These are phyloP conservation scores for Colletotrichum sp. DNA, from an alignment of 2,329 filamentous ascomycete species.

Conservation along the genomic window DNA sequence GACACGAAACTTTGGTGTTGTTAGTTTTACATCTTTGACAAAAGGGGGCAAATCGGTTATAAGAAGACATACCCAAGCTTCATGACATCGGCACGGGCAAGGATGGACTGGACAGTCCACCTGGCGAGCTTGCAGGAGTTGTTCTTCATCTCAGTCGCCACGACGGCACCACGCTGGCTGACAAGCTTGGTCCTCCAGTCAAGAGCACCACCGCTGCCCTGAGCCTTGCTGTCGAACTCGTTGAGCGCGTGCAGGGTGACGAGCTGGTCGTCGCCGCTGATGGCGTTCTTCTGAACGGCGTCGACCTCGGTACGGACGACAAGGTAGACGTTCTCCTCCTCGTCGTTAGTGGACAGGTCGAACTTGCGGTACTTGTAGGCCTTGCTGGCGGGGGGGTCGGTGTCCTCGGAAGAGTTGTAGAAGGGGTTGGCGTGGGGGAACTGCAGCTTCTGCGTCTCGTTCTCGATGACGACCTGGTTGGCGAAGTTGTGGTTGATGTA, in stretches of 20 bases:
- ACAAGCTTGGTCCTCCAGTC: conserved; percentile 97
- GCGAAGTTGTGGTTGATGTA: conserved; percentile 99
- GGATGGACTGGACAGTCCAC: conserved; percentile 96
- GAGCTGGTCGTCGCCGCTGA: conserved; percentile 89
- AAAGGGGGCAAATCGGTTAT: neutral
- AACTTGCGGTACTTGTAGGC: conserved; percentile 98
- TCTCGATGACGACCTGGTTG: conserved; percentile 91
- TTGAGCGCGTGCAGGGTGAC: conserved; percentile 95
- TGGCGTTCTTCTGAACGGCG: conserved; percentile 93
- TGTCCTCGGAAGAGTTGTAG: conserved; percentile 93
- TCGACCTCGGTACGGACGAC: conserved; percentile 95
- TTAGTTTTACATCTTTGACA: conserved; percentile 26
- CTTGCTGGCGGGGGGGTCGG: conserved; percentile 92
- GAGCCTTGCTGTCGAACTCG: conserved; percentile 98
- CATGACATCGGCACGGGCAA: conserved; percentile 97
- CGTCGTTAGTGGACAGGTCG: conserved; percentile 92
- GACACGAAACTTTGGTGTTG: conserved; percentile 79
- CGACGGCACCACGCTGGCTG: conserved; percentile 92
- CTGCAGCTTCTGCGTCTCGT: conserved; percentile 75
- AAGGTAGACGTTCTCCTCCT: conserved; percentile 84
- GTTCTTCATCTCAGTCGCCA: conserved; percentile 99
- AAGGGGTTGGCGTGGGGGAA: conserved; percentile 95
- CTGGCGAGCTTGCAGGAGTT: conserved; percentile 98
- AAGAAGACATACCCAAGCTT: conserved; percentile 80
- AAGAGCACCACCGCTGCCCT: conserved; percentile 90